Conservation (phyloP, 208 protist species). For the Leishmania arabica region DNA sequence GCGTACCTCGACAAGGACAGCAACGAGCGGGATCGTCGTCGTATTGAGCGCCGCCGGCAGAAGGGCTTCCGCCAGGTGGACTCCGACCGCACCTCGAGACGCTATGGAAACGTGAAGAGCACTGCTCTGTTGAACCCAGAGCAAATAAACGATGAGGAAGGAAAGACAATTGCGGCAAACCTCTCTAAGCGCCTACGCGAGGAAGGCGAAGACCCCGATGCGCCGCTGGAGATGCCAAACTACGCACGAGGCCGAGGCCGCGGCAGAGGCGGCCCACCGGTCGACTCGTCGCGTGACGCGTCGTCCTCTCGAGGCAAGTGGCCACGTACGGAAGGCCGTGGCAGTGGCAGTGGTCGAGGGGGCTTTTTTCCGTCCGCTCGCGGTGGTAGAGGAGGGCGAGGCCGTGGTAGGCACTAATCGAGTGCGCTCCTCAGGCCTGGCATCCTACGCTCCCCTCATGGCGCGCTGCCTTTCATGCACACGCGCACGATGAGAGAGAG, state of each 20-base stretch:
- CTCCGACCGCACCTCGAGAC: conserved; percentile 64
- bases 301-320: conserved; percentile 12
- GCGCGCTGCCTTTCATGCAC: neutral
- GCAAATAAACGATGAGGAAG: conserved; percentile 55
- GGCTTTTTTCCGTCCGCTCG: neutral
- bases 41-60: conserved; percentile 52
- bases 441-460: neutral
- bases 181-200: conserved; percentile 69
- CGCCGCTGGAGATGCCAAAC: conserved; percentile 17
- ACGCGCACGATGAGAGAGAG: neutral
- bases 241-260: neutral
- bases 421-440: neutral
- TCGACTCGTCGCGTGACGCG: neutral
- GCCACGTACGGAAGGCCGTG: conserved; percentile 5
- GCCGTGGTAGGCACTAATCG: conserved; percentile 4
- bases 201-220: conserved; percentile 34
- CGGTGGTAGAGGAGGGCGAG: neutral
- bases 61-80: conserved; percentile 77
- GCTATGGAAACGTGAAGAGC: conserved; percentile 73
- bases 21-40: conserved; percentile 71
- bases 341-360: neutral
- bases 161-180: conserved; percentile 44
- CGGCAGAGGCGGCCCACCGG: neutral
- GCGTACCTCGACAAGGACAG: conserved; percentile 73
- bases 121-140: conserved; percentile 69